Conservation (phyloP, 2,329 filamentous ascomycete species). For the Alternaria dauci region DNA sequence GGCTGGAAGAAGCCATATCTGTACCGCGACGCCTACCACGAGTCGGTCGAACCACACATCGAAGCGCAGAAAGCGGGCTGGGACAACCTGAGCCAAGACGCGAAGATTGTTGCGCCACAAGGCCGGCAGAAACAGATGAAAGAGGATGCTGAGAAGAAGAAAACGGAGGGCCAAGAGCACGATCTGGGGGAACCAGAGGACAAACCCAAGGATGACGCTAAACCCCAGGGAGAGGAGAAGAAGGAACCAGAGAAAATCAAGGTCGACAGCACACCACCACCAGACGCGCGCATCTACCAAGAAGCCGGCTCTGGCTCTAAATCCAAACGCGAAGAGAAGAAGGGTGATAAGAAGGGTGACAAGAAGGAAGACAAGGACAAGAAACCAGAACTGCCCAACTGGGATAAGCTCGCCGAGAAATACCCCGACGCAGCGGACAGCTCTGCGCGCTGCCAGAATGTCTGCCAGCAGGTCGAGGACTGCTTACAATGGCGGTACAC, state of each 20-base stretch:
- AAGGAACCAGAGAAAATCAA: conserved; percentile 1
- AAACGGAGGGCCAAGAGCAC: background rate
- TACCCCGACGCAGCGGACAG: conserved; percentile 37
- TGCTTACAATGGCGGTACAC: conserved; percentile 51
- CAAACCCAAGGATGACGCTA: background rate
- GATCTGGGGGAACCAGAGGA: background rate
- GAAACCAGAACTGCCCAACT: conserved; percentile 20
- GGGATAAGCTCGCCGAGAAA: conserved; percentile 26
- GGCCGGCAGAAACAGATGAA: conserved; percentile 27
- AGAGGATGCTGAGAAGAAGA: conserved; percentile 17
- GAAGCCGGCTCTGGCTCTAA: background rate
- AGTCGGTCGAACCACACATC: conserved; percentile 43
- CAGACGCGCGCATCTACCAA: conserved; percentile 8
- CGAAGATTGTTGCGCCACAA: conserved; percentile 27
- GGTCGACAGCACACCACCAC: background rate
- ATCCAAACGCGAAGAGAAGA: conserved; percentile 4
- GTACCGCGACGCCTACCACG: conserved; percentile 44
- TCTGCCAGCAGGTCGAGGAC: conserved; percentile 39
- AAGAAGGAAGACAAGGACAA: conserved; percentile 16
- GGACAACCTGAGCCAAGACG: conserved; percentile 44
- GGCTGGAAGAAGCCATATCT: conserved; percentile 47
- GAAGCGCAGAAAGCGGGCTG: conserved; percentile 39
- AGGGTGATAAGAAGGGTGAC: background rate
- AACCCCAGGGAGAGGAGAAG: background rate
- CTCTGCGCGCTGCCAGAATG: conserved; percentile 34